A percentile compares a stretch with the other conserved stretches of the same genome.
phyloP scores from a whole-genome alignment of 345 rosid genomes.

The Jatropha curcas region DNA sequence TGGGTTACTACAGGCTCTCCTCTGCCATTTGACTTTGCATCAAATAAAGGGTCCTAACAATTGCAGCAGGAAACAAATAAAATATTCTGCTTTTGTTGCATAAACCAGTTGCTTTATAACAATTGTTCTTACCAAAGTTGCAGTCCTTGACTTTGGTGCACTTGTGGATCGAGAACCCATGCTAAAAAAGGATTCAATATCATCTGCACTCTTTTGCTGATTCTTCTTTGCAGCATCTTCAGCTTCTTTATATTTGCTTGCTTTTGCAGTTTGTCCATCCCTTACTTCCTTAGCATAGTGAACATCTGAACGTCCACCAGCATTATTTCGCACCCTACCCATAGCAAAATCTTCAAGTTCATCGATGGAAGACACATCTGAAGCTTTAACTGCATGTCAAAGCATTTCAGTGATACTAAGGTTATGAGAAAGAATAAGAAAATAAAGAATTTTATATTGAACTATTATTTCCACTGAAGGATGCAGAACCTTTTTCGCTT shows the following conservation, averaged over 20 bases:
- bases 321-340: conserved; percentile 47
- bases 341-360: conserved; percentile 77
- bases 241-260: conserved; percentile 58
- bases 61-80: conserved; percentile 13
- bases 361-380: conserved; percentile 55
- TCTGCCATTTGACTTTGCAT: conserved; percentile 38
- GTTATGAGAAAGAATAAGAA: conserved; percentile 8
- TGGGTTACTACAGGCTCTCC: conserved; percentile 36
- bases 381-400: conserved; percentile 49
- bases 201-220: conserved; percentile 47
- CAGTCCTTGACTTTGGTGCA: conserved; percentile 64
- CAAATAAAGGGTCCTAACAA: conserved; percentile 41
- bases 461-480: conserved; percentile 14
- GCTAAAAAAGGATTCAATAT: conserved; percentile 63
- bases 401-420: conserved; percentile 21
- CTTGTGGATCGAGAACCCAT: conserved; percentile 61
- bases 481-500: conserved; percentile 52
- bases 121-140: conserved; percentile 49
- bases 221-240: conserved; percentile 43
- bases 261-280: conserved; percentile 23
- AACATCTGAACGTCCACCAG: conserved; percentile 24
- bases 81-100: background rate
- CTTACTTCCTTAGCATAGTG: conserved; percentile 13
- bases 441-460: background rate
- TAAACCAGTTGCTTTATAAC: conserved; percentile 14